Percentiles rank a stretch among this genome's conserved stretches.
phyloP scores from a whole-genome alignment of 192 early-diverging fungal species.

The Phlyctochytrium arcticum region DNA sequence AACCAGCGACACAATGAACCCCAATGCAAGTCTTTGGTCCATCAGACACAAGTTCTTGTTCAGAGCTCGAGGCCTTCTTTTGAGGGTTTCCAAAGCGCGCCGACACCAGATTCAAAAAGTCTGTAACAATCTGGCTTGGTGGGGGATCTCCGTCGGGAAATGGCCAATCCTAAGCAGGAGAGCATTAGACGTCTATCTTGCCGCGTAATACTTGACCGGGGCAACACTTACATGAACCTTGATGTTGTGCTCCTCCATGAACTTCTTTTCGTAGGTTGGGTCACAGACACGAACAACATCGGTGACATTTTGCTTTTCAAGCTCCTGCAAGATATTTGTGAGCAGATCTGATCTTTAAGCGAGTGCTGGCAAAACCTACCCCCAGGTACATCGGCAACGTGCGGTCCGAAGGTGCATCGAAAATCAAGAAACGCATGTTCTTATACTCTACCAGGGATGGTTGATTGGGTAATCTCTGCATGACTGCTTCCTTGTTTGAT shows the following conservation, averaged over 20 bases:
- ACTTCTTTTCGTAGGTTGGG: constrained; percentile 66
- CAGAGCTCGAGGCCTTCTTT: constrained; percentile 10
- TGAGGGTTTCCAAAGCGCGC: constrained; percentile 36
- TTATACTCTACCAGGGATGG: constrained; percentile 67
- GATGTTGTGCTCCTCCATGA: constrained; percentile 55
- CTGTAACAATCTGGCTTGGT: constrained; percentile 52
- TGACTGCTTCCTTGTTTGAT: constrained; percentile 8
- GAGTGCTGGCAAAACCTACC: constrained; percentile 35
- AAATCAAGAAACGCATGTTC: constrained; percentile 67
- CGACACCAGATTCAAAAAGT: constrained; percentile 66
- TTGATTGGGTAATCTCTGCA: constrained; percentile 42
- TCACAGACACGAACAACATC: constrained; percentile 85
- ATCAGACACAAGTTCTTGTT: background rate
- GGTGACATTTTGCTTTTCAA: constrained; percentile 57
- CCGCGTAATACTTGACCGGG: too few relatives aligned
- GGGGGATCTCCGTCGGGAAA: constrained; percentile 71
- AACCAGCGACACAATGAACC: constrained; percentile 76
- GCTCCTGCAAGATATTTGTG: constrained; percentile 48
- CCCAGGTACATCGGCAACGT: constrained; percentile 64
- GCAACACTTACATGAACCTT: constrained; percentile 52
- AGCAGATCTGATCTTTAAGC: background rate
- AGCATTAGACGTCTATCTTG: background rate
- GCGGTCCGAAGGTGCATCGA: constrained; percentile 71
- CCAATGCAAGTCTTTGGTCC: constrained; percentile 36
- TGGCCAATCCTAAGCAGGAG: constrained; percentile 50